phyloP scores from a whole-genome alignment of 257 asterid genomes.

The Salvia hispanica region DNA sequence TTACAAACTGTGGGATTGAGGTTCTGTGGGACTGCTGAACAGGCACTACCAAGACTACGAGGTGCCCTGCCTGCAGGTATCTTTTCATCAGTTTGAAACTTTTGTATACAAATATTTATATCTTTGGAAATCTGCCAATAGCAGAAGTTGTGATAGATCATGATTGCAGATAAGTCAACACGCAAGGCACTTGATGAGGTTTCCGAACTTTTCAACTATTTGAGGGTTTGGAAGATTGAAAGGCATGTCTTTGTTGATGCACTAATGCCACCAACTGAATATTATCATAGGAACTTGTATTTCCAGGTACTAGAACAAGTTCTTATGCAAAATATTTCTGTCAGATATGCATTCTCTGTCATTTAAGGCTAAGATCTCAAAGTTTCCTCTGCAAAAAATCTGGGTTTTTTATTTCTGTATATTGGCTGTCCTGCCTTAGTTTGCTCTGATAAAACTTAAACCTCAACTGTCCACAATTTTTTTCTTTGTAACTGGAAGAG shows the following conservation, averaged over 20 bases:
- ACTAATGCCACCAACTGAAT: conserved; percentile 94
- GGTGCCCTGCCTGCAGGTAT: conserved; percentile 97
- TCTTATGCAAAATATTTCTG: conserved; percentile 16
- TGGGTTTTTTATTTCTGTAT: not conserved
- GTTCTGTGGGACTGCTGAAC: conserved; percentile 92
- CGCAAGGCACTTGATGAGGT: conserved; percentile 91
- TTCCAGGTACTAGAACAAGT: conserved; percentile 68
- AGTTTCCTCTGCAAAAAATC: not conserved
- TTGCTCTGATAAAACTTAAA: not conserved
- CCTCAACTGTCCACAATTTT: not conserved
- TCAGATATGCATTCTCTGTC: conserved; percentile 11
- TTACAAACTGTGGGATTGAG: conserved; percentile 95
- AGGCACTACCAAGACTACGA: conserved; percentile 90
- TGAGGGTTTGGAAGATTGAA: conserved; percentile 81
- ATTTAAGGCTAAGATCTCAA: conserved; percentile 12
- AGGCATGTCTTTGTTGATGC: conserved; percentile 67
- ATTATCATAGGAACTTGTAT: conserved; percentile 77
- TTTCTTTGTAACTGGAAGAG: not conserved
- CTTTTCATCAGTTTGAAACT: conserved; percentile 22
- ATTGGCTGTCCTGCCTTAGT: conserved; percentile 9
- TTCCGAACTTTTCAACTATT: conserved; percentile 77
- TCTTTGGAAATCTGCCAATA: conserved; percentile 27
- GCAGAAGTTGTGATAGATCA: conserved; percentile 24
- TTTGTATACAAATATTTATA: not conserved
- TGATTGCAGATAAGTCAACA: conserved; percentile 72